Base-by-base conservation (phyloP, 2,329 filamentous ascomycete genomes). In the Scedosporium aurantiacum region DNA sequence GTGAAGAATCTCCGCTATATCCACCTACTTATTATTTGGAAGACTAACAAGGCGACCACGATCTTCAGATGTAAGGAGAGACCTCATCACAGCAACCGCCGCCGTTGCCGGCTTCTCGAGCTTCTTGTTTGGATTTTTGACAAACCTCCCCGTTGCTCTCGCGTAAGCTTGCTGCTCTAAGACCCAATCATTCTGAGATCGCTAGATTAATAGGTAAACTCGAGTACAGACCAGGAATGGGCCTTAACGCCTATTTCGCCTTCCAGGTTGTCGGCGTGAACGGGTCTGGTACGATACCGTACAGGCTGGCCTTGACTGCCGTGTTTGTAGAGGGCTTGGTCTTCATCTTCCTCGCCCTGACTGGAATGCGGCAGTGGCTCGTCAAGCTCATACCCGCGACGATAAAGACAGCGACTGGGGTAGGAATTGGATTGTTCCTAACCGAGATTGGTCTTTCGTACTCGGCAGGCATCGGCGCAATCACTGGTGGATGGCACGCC, bases 11-110 rank as follows among this genome's bases (percentile, higher is more conserved):
- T 23, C 58, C 52, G 8, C n/a, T 5, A 4, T 18, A 8, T 12
- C n/a, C 4, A 27, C 10, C 18, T n/a, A n/a, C n/a, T 27, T 2
- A 5, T 10, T 58, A 16, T 45, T 52, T 5, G 12, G 28, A 52
- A 10, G 18, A n/a, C 59, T 32, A 8, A 18, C 55, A 50, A 40
- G 14, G 43, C 55, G 23, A 23, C 63, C 67, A 27, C 67, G 54
- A 43, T 7, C 23, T 62, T 14, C 60, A 79, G 85, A 79, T 54
- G 73, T 95, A 64, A 87, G 89, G 65, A 83, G 87, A 37, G 90
- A 95, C 71, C 76, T 94, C 18, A 85, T 94, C 62, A 95, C 90
- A 1, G 88, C 89, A 3, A 95, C 91, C 0, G 88, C 90, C n/a
- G 89, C 89, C 8, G 83, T 94, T 59, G 79, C 89, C 5, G 90